phyloP scores from a whole-genome alignment of 225 moss, liverwort and hornwort species.

The Anthoceros angustus region DNA sequence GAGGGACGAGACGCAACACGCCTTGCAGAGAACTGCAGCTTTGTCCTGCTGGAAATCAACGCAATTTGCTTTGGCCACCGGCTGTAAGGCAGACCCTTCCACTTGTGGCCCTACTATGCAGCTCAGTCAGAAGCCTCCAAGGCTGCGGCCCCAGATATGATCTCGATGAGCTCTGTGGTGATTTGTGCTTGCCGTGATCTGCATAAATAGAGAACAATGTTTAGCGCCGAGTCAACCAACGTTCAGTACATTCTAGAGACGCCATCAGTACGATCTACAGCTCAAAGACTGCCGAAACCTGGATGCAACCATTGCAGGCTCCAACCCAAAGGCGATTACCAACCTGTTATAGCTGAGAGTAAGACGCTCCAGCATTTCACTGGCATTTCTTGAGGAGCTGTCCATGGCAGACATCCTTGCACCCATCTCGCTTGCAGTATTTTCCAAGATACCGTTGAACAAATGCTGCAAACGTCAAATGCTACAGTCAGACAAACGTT shows the following conservation, averaged over 20 bases:
- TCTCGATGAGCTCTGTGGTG: conserved; percentile 94
- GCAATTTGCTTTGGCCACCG: no score
- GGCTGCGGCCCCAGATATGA: conserved; percentile 94
- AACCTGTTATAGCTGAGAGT: conserved; percentile 97
- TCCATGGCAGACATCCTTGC: conserved; percentile 99
- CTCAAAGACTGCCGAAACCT: background rate
- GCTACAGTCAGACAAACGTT: background rate
- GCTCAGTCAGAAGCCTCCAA: conserved; percentile 32
- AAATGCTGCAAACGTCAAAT: conserved; percentile 19
- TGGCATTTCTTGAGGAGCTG: conserved; percentile 82
- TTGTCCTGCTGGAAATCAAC: no score
- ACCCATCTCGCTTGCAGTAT: conserved; percentile 85
- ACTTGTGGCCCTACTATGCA: no score
- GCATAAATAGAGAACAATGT: conserved; percentile 1
- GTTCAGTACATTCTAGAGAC: background rate
- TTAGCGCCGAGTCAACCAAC: background rate
- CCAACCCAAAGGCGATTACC: background rate
- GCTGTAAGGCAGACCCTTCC: no score
- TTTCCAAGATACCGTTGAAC: conserved; percentile 69
- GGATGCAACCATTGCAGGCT: no score
- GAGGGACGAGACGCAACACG: no score
- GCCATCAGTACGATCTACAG: background rate
- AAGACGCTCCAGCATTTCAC: conserved; percentile 82
- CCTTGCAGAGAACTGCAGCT: no score
- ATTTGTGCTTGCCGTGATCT: conserved; percentile 73